Percentiles rank a stretch among this genome's conserved stretches.
phyloP scores from a whole-genome alignment of 192 early-diverging fungal genomes.

The Coemansia sp. region DNA sequence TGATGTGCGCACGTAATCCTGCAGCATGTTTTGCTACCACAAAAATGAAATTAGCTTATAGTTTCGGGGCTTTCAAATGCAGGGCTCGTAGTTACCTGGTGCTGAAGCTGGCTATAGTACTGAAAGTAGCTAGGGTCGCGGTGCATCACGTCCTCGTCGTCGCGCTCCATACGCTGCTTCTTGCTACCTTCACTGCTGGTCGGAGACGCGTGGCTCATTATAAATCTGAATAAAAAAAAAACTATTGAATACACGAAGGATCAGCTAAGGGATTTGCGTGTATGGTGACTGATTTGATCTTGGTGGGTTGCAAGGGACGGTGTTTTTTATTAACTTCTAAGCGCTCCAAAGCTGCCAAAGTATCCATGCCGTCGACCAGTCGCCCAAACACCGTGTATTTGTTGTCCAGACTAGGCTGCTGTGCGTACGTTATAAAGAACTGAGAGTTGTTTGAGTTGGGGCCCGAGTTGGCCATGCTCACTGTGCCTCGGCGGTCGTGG shows the following conservation, averaged over 20 bases:
- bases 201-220: slow-evolving; percentile 3
- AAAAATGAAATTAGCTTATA: background rate
- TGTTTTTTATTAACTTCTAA: slow-evolving; percentile 81
- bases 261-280: slow-evolving; percentile 96
- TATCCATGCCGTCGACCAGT: slow-evolving; percentile 86
- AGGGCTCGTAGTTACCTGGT: slow-evolving; percentile 28
- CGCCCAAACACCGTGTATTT: slow-evolving; percentile 75
- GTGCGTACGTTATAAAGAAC: slow-evolving; percentile 88
- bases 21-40: slow-evolving; percentile 93
- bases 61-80: too few species aligned
- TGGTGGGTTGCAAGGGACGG: slow-evolving; percentile 74
- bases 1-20: slow-evolving; percentile 92
- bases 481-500: slow-evolving; percentile 83
- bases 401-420: slow-evolving; percentile 82
- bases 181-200: slow-evolving; percentile 5
- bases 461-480: slow-evolving; percentile 92
- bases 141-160: slow-evolving; percentile 46
- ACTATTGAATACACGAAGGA: slow-evolving; percentile 19
- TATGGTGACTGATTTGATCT: slow-evolving; percentile 74
- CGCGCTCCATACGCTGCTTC: slow-evolving; percentile 16
- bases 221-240: background rate
- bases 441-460: slow-evolving; percentile 87
- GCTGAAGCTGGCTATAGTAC: slow-evolving; percentile 53
- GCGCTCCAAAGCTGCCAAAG: slow-evolving; percentile 83
- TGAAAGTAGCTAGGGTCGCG: slow-evolving; percentile 51